These are phyloP conservation scores for Protoeuglena noctilucae DNA, from an alignment of 139 green algal species.

Conservation along the genomic window DNA sequence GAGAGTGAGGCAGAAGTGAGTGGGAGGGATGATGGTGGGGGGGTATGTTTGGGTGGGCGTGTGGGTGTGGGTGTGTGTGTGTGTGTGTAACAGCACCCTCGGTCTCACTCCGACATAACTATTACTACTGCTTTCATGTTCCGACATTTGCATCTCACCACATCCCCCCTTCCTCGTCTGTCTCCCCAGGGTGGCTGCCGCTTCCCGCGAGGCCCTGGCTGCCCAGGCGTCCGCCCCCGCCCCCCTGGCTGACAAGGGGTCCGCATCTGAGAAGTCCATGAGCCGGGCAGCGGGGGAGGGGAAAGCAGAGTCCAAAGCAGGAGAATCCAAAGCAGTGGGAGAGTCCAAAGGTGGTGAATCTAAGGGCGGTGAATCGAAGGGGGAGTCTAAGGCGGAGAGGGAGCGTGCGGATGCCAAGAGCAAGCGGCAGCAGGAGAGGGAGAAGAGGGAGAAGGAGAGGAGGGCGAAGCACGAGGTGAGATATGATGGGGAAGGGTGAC, in stretches of 20 bases:
- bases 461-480: slow-evolving; percentile 5
- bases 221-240: too few relatives aligned
- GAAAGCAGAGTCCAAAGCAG: not conserved
- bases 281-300: not conserved
- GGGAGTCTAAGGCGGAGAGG: not conserved
- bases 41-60: not conserved
- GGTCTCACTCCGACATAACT: too few relatives aligned
- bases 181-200: too few relatives aligned
- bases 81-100: too few relatives aligned
- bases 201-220: too few relatives aligned
- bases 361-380: not conserved
- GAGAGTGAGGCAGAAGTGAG: not conserved
- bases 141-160: too few relatives aligned
- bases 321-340: not conserved
- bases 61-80: too few relatives aligned
- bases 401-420: not conserved
- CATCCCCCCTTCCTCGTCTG: too few relatives aligned
- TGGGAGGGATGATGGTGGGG: not conserved
- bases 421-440: not conserved
- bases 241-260: not conserved
- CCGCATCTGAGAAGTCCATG: not conserved
- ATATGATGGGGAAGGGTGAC: not conserved
- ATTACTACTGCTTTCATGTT: too few relatives aligned
- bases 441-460: slow-evolving; percentile 8
- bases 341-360: not conserved